Evolutionary conservation across 108 stramenopile species (phyloP).

Genomic region (Cyclotella sp.): DNA sequence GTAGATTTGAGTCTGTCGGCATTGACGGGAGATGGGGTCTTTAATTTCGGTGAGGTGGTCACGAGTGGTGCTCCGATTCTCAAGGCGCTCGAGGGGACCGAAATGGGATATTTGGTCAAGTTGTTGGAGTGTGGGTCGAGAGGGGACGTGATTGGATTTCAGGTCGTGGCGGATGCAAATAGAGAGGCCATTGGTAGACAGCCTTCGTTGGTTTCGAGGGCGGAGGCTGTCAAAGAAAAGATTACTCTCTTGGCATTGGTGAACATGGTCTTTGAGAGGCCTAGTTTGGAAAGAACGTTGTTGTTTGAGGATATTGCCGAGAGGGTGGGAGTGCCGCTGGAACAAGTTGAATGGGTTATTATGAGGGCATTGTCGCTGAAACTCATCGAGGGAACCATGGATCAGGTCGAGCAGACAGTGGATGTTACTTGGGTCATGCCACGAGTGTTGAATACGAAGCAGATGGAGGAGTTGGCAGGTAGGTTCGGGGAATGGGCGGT

Average conservation of each 20-base stretch:
- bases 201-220: constrained; percentile 85
- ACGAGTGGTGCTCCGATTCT: constrained; percentile 78
- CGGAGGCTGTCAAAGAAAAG: constrained; percentile 92
- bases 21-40: constrained; percentile 96
- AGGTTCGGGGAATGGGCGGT: constrained; percentile 89
- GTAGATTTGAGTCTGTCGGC: constrained; percentile 94
- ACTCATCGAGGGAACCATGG: constrained; percentile 90
- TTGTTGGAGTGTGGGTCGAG: constrained; percentile 84
- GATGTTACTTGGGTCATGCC: constrained; percentile 98
- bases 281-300: constrained; percentile 89
- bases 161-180: constrained; percentile 61
- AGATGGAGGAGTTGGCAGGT: constrained; percentile 78
- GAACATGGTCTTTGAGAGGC: constrained; percentile 92
- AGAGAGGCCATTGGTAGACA: constrained; percentile 74
- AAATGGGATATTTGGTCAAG: constrained; percentile 76
- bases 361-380: constrained; percentile 96
- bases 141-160: constrained; percentile 90
- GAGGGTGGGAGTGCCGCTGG: constrained; percentile 65
- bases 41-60: constrained; percentile 96
- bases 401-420: constrained; percentile 86
- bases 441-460: constrained; percentile 84
- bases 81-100: constrained; percentile 63
- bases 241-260: constrained; percentile 94
- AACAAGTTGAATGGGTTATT: constrained; percentile 98
- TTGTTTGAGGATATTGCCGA: constrained; percentile 89